Evolutionary conservation across 306 rosid genomes (phyloP).

Genomic region (Arachis stenosperma): DNA sequence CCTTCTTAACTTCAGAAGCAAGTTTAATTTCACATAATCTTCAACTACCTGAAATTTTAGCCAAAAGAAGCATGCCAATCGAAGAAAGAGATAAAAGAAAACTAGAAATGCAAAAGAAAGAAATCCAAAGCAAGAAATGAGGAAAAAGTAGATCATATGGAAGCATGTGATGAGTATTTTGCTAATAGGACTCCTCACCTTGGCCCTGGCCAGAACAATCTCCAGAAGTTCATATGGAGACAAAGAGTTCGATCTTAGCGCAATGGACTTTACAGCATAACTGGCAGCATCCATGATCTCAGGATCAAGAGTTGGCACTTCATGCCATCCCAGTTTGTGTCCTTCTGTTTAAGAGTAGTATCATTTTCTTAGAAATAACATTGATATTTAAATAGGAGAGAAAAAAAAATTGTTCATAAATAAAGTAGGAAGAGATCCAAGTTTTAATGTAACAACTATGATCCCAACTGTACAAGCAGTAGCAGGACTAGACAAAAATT

Average conservation of each 20-base stretch:
- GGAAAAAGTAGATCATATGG: background rate
- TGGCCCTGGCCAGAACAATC: constrained; percentile 50
- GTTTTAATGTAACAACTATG: background rate
- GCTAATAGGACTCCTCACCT: constrained; percentile 35
- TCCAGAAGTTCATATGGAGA: constrained; percentile 47
- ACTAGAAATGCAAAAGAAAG: background rate
- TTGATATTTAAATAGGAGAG: background rate
- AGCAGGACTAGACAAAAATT: background rate
- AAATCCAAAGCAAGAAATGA: background rate
- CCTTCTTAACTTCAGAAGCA: constrained; percentile 52
- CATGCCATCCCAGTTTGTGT: constrained; percentile 42
- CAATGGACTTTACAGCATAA: constrained; percentile 46
- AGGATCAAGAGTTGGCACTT: constrained; percentile 42
- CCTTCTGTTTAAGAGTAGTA: constrained; percentile 38
- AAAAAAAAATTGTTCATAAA: background rate
- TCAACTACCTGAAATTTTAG: constrained; percentile 49
- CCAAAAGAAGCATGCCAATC: constrained; percentile 3
- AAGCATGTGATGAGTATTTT: constrained; percentile 14
- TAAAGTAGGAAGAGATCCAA: background rate
- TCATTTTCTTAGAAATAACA: constrained; percentile 23
- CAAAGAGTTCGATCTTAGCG: constrained; percentile 40
- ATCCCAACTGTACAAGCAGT: background rate
- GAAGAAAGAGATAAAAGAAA: background rate
- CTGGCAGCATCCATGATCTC: constrained; percentile 58
- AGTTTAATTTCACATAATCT: constrained; percentile 49